Conservation (phyloP, 371 early-diverging fungal species). For the Synchytrium microbalum region DNA sequence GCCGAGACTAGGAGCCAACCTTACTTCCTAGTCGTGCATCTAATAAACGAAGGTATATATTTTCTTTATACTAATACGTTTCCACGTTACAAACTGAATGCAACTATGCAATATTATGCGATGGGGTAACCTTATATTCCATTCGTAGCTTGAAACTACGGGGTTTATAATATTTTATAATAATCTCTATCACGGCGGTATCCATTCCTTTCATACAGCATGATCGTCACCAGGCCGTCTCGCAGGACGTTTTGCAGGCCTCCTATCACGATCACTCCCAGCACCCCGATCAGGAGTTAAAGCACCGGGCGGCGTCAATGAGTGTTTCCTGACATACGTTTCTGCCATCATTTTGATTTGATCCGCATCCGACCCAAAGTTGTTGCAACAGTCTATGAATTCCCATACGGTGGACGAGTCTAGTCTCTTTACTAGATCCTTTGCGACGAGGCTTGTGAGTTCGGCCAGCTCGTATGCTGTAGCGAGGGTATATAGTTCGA, state of each 20-base stretch:
- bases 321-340: background rate
- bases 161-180: too few species aligned
- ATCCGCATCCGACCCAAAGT: background rate
- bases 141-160: too few species aligned
- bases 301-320: background rate
- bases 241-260: background rate
- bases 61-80: too few species aligned
- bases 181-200: too few species aligned
- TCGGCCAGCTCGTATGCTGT: constrained; percentile 2
- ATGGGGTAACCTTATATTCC: too few species aligned
- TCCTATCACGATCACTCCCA: background rate
- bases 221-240: background rate
- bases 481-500: constrained; percentile 13
- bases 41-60: too few species aligned
- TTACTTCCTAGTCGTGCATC: too few species aligned
- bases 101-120: too few species aligned
- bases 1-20: too few species aligned
- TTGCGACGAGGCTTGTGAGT: constrained; percentile 8
- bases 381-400: background rate
- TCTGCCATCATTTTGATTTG: background rate
- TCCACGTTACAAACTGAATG: too few species aligned
- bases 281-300: background rate
- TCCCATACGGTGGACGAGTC: constrained; percentile 10
- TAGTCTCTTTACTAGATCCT: constrained; percentile 7
- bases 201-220: background rate